Conservation (phyloP, 2,329 filamentous ascomycete genomes). For the Sodiomyces alkalinus region DNA sequence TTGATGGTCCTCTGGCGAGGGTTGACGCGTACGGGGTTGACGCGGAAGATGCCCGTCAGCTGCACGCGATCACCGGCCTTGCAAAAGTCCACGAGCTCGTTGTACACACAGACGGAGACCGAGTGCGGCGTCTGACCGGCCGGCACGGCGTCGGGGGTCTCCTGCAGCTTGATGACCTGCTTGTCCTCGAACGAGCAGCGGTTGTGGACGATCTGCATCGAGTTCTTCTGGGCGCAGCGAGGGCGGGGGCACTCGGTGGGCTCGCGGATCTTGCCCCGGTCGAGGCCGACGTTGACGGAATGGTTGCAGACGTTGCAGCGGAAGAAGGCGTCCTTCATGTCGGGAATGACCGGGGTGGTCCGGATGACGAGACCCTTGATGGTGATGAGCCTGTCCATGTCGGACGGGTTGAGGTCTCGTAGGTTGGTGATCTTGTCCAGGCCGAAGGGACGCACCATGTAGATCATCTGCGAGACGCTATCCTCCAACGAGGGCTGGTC, state of each 20-base stretch:
- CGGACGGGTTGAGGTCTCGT: constrained; percentile 82
- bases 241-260: constrained; percentile 77
- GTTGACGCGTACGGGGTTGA: constrained; percentile 85
- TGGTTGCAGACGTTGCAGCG: constrained; percentile 88
- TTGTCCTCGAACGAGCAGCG: constrained; percentile 91
- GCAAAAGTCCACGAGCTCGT: constrained; percentile 93
- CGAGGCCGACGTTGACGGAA: constrained; percentile 77
- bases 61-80: constrained; percentile 94
- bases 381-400: constrained; percentile 76
- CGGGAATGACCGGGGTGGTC: constrained; percentile 88
- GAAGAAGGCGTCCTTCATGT: constrained; percentile 99
- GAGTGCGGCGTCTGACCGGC: constrained; percentile 96
- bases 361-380: constrained; percentile 95
- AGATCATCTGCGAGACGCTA: constrained; percentile 66
- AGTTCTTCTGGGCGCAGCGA: constrained; percentile 74
- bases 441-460: constrained; percentile 80
- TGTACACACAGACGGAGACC: constrained; percentile 89
- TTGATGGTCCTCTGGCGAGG: constrained; percentile 86
- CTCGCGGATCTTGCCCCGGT: constrained; percentile 91
- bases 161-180: constrained; percentile 96
- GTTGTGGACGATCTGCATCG: constrained; percentile 97
- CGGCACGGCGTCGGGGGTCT: constrained; percentile 88
- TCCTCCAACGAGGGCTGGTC: constrained; percentile 51
- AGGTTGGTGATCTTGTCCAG: constrained; percentile 79
- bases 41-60: constrained; percentile 93